These are phyloP conservation scores for Venturia pyrina DNA, from an alignment of 2,329 filamentous ascomycete species.

Conservation along the genomic window DNA sequence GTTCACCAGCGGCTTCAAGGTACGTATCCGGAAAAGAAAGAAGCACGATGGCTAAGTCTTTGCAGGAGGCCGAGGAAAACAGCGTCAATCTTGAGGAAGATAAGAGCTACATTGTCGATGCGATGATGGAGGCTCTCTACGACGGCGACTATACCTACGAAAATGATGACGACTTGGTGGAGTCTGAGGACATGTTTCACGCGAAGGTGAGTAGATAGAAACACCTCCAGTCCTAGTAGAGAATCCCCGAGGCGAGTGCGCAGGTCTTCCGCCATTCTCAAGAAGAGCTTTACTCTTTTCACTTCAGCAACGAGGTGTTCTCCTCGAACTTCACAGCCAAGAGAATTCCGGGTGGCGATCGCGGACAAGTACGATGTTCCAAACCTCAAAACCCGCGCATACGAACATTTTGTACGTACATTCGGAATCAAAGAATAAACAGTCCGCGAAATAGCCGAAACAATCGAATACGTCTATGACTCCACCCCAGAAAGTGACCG, in stretches of 20 bases:
- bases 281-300: background rate
- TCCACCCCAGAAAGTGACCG: background rate
- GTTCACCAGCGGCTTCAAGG: background rate
- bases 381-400: background rate
- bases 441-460: background rate
- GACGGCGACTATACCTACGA: background rate
- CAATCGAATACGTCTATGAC: background rate
- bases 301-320: background rate
- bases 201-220: background rate
- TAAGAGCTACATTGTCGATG: background rate
- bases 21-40: background rate
- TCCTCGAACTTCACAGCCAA: too few species aligned
- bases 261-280: too few species aligned
- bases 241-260: background rate
- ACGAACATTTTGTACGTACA: background rate
- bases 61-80: background rate
- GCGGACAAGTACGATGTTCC: background rate
- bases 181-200: background rate
- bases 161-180: background rate
- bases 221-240: background rate
- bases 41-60: background rate
- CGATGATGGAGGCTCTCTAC: background rate
- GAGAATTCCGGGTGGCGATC: background rate
- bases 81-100: background rate
- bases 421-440: background rate